phyloP scores from a whole-genome alignment of 2,329 filamentous ascomycete genomes.

The Aspergillus awamori region DNA sequence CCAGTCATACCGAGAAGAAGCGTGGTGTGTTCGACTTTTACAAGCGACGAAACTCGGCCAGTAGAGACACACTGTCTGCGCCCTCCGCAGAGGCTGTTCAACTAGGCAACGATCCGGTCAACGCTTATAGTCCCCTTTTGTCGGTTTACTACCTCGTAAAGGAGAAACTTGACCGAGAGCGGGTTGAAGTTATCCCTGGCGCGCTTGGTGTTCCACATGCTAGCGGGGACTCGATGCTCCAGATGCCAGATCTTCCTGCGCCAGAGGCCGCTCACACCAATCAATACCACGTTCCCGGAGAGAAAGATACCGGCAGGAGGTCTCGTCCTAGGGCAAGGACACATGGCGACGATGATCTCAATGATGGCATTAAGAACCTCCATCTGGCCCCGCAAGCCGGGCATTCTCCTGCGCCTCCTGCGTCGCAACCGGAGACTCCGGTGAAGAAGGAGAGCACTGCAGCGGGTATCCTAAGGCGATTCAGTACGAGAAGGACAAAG shows the following conservation, averaged over 20 bases:
- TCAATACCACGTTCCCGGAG: slow-evolving; percentile 85
- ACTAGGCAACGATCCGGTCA: slow-evolving; percentile 81
- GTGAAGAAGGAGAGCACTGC: slow-evolving; percentile 85
- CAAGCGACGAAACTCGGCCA: slow-evolving; percentile 87
- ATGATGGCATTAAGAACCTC: slow-evolving; percentile 70
- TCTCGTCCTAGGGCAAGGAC: slow-evolving; percentile 85
- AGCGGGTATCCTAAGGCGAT: slow-evolving; percentile 78
- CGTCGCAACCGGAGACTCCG: slow-evolving; percentile 63
- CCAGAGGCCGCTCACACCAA: slow-evolving; percentile 92
- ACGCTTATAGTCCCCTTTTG: slow-evolving; percentile 87
- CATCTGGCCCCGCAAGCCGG: slow-evolving; percentile 56
- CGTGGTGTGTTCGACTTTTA: slow-evolving; percentile 97
- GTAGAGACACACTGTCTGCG: slow-evolving; percentile 79
- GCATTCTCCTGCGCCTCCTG: slow-evolving; percentile 54
- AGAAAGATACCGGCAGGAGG: slow-evolving; percentile 81
- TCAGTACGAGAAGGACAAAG: slow-evolving; percentile 83
- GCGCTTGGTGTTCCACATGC: slow-evolving; percentile 60
- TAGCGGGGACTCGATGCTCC: slow-evolving; percentile 59
- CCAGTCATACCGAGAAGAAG: slow-evolving; percentile 71
- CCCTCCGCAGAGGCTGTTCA: slow-evolving; percentile 86
- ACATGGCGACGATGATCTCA: slow-evolving; percentile 89
- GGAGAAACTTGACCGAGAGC: slow-evolving; percentile 87
- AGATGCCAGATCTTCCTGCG: slow-evolving; percentile 73
- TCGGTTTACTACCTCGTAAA: slow-evolving; percentile 96
- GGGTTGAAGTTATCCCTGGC: slow-evolving; percentile 61